phyloP scores from a whole-genome alignment of 768 basidiomycete genomes.

The Kwoniella sp. region DNA sequence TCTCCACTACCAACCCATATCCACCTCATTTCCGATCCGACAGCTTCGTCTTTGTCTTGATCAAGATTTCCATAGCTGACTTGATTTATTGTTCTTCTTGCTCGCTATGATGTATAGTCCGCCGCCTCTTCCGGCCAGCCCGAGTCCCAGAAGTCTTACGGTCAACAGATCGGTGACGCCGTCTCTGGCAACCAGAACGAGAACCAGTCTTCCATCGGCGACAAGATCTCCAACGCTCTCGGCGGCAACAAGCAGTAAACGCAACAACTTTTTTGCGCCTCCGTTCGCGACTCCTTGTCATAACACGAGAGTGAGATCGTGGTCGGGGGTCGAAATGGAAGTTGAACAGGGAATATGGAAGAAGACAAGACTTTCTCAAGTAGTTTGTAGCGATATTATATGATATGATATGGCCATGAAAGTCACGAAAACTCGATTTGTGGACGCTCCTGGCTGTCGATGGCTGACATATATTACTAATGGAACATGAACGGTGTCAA shows the following conservation, averaged over 20 bases:
- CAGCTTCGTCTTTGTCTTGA: too few species aligned
- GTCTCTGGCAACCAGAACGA: slow-evolving; percentile 51
- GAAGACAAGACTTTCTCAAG: neutral
- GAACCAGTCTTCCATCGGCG: slow-evolving; percentile 42
- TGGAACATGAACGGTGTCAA: too few species aligned
- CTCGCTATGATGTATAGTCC: too few species aligned
- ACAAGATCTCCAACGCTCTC: slow-evolving; percentile 43
- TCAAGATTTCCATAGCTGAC: too few species aligned
- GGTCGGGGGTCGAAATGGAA: neutral
- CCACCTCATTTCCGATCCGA: too few species aligned
- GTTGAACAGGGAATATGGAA: neutral
- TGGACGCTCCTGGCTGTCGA: too few species aligned
- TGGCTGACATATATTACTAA: too few species aligned
- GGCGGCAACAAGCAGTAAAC: slow-evolving; percentile 28
- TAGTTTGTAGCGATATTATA: slow-evolving; percentile 22
- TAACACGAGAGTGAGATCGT: neutral
- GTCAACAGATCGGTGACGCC: slow-evolving; percentile 19
- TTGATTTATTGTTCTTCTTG: too few species aligned
- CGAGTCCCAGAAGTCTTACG: slow-evolving; percentile 45
- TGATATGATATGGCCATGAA: neutral
- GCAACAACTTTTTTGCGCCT: neutral
- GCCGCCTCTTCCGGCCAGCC: slow-evolving; percentile 51
- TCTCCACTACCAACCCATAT: too few species aligned
- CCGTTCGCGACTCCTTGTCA: neutral
- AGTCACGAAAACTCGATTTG: neutral